A percentile compares a stretch with the other conserved stretches of the same genome.
Evolutionary conservation across 192 early-diverging fungal species (phyloP).

Genomic region (Coemansia sp.): DNA sequence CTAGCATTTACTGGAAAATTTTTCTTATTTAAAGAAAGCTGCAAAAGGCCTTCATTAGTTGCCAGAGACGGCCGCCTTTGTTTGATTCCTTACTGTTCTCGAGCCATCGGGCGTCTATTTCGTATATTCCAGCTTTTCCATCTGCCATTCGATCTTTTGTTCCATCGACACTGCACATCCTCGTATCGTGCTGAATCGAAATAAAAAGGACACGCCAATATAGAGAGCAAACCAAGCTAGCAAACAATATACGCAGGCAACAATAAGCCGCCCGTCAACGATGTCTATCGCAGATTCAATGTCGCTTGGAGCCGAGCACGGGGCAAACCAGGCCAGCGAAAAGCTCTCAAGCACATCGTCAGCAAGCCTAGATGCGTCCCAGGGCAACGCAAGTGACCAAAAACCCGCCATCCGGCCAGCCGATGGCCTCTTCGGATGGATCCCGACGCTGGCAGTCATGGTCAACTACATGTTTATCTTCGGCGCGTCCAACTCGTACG

Average conservation of each 20-base stretch:
- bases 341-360: slow-evolving; percentile 16
- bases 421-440: slow-evolving; percentile 40
- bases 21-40: too few relatives aligned
- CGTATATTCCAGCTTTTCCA: too few relatives aligned
- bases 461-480: slow-evolving; percentile 55
- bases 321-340: neutral
- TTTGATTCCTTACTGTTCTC: too few relatives aligned
- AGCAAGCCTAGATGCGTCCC: neutral
- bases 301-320: neutral
- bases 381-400: neutral
- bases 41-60: too few relatives aligned
- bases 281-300: slow-evolving; percentile 4
- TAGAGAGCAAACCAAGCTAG: neutral
- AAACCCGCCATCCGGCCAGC: slow-evolving; percentile 11
- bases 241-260: neutral
- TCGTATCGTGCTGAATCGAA: too few relatives aligned
- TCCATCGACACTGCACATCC: too few relatives aligned
- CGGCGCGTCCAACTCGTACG: slow-evolving; percentile 39
- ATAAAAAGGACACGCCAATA: too few relatives aligned
- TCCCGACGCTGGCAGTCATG: slow-evolving; percentile 39
- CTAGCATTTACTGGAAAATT: neutral
- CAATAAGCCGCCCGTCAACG: neutral
- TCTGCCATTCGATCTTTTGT: neutral
- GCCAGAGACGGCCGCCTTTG: too few relatives aligned
- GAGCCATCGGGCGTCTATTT: too few relatives aligned